A percentile compares a stretch with the other conserved stretches of the same genome.
These are phyloP conservation scores for Solanum peruvianum DNA, from an alignment of 257 asterid species.

Conservation along the genomic window DNA sequence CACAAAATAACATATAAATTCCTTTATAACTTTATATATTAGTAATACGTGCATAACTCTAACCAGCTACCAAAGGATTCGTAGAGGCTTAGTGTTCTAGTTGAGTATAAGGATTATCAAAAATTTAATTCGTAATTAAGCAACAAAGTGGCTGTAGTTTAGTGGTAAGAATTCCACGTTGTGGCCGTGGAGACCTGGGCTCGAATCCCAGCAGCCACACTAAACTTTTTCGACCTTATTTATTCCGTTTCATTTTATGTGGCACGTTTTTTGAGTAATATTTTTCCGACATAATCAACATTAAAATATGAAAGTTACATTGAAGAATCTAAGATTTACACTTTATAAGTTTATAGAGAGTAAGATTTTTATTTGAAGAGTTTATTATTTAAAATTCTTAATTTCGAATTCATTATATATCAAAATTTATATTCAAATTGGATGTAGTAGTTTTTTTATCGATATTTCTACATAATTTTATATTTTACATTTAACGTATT, in stretches of 20 bases:
- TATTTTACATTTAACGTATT: accelerated
- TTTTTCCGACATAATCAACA: neutral
- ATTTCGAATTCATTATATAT: neutral
- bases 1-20: too few species aligned
- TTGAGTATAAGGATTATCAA: too few species aligned
- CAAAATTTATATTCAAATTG: neutral
- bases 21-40: too few species aligned
- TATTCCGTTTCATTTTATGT: too few species aligned
- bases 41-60: too few species aligned
- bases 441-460: neutral
- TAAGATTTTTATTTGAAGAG: neutral
- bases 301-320: too few species aligned
- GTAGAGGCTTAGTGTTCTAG: neutral
- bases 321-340: too few species aligned
- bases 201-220: constrained; percentile 99
- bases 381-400: neutral
- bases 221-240: too few species aligned
- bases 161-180: constrained; percentile 98
- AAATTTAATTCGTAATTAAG: accelerated
- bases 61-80: neutral
- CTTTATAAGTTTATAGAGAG: neutral
- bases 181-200: constrained; percentile 99
- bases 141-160: constrained; percentile 69
- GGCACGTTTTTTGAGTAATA: neutral
- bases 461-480: neutral